Conservation (phyloP, 345 rosid genomes). For the Eucalyptus tenuipes region DNA sequence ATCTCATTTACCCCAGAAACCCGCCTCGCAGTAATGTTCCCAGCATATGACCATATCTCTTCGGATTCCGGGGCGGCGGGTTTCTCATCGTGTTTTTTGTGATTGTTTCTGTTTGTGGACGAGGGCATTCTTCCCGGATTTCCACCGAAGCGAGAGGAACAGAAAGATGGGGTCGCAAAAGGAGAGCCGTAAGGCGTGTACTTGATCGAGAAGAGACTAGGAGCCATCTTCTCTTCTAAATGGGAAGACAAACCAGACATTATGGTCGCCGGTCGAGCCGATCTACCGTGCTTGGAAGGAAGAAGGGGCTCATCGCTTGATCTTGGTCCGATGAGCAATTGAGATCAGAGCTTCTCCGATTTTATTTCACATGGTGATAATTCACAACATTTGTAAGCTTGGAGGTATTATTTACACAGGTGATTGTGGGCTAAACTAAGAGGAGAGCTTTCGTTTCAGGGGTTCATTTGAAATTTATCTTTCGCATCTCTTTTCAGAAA, state of each 20-base stretch:
- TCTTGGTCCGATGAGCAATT: no score
- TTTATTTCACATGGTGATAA: no score
- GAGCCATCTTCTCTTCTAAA: conserved; percentile 59
- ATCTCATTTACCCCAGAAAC: conserved; percentile 43
- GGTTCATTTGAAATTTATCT: no score
- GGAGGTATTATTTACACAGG: no score
- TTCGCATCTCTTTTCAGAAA: no score
- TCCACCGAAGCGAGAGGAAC: conserved; percentile 33
- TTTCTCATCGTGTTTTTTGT: conserved; percentile 30
- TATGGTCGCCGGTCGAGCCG: no score
- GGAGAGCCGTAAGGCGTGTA: conserved; percentile 60
- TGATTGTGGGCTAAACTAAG: no score
- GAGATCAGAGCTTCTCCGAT: no score
- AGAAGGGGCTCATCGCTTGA: no score
- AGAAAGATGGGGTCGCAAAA: conserved; percentile 53
- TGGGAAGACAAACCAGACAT: conserved; percentile 29
- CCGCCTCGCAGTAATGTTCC: conserved; percentile 55
- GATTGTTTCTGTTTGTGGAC: conserved; percentile 13
- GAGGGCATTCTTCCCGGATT: conserved; percentile 46
- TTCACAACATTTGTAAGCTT: no score
- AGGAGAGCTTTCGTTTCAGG: no score
- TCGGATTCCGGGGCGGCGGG: conserved; percentile 32
- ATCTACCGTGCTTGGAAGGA: no score
- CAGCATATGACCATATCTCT: conserved; percentile 66
- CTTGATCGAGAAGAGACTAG: conserved; percentile 57